phyloP scores from a whole-genome alignment of 768 basidiomycete genomes.

The Fomitopsis pulvina region DNA sequence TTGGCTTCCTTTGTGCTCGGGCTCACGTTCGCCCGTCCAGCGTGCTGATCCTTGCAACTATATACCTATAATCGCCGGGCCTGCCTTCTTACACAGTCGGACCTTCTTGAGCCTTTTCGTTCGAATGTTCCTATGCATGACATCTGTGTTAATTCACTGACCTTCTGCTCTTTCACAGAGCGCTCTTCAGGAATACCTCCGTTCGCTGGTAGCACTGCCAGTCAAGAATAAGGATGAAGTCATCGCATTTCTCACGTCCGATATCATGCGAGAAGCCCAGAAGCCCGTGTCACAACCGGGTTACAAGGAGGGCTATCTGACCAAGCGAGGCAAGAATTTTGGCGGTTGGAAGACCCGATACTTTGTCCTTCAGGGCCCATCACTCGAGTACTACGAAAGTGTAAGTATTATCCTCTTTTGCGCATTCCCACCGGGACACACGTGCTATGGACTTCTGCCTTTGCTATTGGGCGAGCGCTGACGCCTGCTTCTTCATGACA shows the following conservation, averaged over 20 bases:
- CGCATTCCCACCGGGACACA: background rate
- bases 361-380: constrained; percentile 87
- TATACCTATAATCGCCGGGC: too few relatives aligned
- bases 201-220: constrained; percentile 73
- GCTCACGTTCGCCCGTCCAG: too few relatives aligned
- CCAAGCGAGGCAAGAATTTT: constrained; percentile 95
- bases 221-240: constrained; percentile 86
- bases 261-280: constrained; percentile 71
- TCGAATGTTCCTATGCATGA: too few relatives aligned
- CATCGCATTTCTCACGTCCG: constrained; percentile 88
- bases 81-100: background rate
- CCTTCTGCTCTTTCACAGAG: constrained; percentile 34
- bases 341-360: constrained; percentile 97
- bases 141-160: background rate
- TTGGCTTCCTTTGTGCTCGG: too few relatives aligned
- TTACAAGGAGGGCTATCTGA: constrained; percentile 92
- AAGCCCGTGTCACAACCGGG: constrained; percentile 74
- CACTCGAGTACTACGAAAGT: constrained; percentile 91
- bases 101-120: too few relatives aligned
- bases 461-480: constrained; percentile 2
- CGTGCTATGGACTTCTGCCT: background rate
- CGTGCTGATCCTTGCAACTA: too few relatives aligned
- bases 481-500: constrained; percentile 14
- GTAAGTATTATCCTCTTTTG: constrained; percentile 45
- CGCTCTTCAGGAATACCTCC: constrained; percentile 80